Conservation (phyloP, 2,329 filamentous ascomycete species). For the Leptodontidium sp. region DNA sequence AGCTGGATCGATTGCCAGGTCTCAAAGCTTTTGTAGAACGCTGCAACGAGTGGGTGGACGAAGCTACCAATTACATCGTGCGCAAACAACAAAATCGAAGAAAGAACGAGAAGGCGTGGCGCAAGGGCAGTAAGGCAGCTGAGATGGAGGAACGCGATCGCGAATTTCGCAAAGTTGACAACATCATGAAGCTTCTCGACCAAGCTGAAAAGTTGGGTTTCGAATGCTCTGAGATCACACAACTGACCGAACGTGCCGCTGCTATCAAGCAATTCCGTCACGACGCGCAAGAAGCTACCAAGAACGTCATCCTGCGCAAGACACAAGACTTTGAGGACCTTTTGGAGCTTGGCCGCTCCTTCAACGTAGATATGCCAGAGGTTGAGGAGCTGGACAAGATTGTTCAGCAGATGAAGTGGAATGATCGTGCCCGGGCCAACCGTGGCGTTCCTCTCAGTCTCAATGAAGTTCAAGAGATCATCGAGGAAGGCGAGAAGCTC, state of each 20-base stretch:
- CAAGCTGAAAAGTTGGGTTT: conserved; percentile 90
- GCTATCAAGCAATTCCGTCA: conserved; percentile 86
- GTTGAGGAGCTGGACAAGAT: conserved; percentile 82
- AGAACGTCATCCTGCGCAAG: conserved; percentile 68
- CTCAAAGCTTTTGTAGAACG: conserved; percentile 91
- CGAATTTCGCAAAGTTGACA: conserved; percentile 87
- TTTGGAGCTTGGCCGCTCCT: conserved; percentile 86
- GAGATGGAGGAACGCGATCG: conserved; percentile 86
- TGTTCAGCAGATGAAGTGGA: conserved; percentile 89
- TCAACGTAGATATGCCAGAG: conserved; percentile 92
- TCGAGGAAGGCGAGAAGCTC: conserved; percentile 79
- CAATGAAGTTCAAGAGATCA: conserved; percentile 79
- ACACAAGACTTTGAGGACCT: conserved; percentile 86
- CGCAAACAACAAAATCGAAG: conserved; percentile 97
- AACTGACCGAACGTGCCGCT: conserved; percentile 84
- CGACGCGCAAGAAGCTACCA: conserved; percentile 74
- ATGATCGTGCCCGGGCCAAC: conserved; percentile 74
- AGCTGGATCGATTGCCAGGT: conserved; percentile 81
- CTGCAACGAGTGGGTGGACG: conserved; percentile 97
- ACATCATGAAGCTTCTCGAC: conserved; percentile 83
- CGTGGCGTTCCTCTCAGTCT: conserved; percentile 74
- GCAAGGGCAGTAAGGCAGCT: conserved; percentile 76
- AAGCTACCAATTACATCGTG: conserved; percentile 94
- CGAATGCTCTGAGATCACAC: conserved; percentile 88
- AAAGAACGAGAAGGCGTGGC: conserved; percentile 90